phyloP scores from a whole-genome alignment of 2,329 filamentous ascomycete genomes.

The Calonectria hongkongensis region DNA sequence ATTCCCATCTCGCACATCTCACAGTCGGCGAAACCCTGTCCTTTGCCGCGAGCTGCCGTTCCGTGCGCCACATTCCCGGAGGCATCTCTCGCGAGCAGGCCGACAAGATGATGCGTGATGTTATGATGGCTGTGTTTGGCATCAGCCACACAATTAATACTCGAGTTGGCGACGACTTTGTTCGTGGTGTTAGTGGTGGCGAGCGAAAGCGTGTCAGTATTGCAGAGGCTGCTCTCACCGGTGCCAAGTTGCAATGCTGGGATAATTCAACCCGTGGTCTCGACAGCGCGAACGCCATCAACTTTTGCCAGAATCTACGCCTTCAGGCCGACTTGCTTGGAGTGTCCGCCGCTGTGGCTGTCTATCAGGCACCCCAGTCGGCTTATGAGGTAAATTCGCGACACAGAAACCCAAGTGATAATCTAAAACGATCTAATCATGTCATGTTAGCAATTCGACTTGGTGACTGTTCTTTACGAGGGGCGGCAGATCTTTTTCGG shows the following conservation, averaged over 20 bases:
- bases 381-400: slow-evolving; percentile 69
- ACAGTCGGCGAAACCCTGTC: slow-evolving; percentile 78
- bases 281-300: slow-evolving; percentile 56
- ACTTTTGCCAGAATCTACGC: slow-evolving; percentile 54
- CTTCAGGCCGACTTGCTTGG: slow-evolving; percentile 54
- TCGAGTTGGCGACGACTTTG: slow-evolving; percentile 80
- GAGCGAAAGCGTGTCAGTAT: slow-evolving; percentile 87
- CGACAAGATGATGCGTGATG: slow-evolving; percentile 76
- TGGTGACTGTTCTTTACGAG: slow-evolving; percentile 80
- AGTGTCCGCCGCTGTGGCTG: slow-evolving; percentile 52
- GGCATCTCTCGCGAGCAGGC: slow-evolving; percentile 72
- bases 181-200: slow-evolving; percentile 84
- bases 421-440: not conserved
- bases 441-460: slow-evolving; percentile 71
- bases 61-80: slow-evolving; percentile 75
- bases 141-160: slow-evolving; percentile 85
- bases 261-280: slow-evolving; percentile 58
- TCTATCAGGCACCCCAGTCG: slow-evolving; percentile 79
- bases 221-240: slow-evolving; percentile 79
- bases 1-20: slow-evolving; percentile 68
- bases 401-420: no score
- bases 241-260: slow-evolving; percentile 64
- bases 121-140: slow-evolving; percentile 78
- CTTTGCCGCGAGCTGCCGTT: slow-evolving; percentile 78
- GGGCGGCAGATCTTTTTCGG: slow-evolving; percentile 82